Conservation (phyloP, 75 land plant species). For the Cryptomeria japonica region DNA sequence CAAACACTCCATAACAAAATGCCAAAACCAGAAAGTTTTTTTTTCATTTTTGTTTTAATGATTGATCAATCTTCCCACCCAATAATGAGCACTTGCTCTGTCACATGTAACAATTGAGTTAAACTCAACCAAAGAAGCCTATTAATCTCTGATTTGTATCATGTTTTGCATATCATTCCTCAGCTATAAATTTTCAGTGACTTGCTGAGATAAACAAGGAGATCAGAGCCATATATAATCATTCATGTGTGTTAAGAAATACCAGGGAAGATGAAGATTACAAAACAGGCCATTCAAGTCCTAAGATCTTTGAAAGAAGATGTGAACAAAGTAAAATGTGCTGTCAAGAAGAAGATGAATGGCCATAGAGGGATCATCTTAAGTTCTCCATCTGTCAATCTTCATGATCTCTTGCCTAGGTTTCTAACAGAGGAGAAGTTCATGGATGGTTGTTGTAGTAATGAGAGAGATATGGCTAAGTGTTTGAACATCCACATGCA, state of each 20-base stretch:
- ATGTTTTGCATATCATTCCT: not conserved
- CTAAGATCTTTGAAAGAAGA: not conserved
- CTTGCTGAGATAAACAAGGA: not conserved
- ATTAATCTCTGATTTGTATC: not conserved
- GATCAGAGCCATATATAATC: not conserved
- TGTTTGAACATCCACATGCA: constrained; percentile 1
- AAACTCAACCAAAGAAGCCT: not conserved
- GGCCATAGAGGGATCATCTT: not conserved
- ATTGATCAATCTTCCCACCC: not conserved
- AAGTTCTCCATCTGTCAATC: not conserved
- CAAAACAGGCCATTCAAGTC: constrained; percentile 1
- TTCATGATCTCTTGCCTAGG: not conserved
- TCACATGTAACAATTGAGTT: not conserved
- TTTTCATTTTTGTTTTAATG: too few species aligned
- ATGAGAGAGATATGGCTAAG: not conserved
- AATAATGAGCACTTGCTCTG: not conserved
- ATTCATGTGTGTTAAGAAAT: not conserved
- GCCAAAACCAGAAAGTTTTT: not conserved
- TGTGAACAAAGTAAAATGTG: not conserved
- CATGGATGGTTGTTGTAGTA: not conserved
- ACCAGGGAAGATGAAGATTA: not conserved
- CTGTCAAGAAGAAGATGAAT: not conserved
- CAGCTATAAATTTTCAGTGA: not conserved
- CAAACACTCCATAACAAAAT: not conserved
- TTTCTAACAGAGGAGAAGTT: not conserved